Conservation (phyloP, 1,139 yeast genomes). For the Scheffersomyces segobiensis region DNA sequence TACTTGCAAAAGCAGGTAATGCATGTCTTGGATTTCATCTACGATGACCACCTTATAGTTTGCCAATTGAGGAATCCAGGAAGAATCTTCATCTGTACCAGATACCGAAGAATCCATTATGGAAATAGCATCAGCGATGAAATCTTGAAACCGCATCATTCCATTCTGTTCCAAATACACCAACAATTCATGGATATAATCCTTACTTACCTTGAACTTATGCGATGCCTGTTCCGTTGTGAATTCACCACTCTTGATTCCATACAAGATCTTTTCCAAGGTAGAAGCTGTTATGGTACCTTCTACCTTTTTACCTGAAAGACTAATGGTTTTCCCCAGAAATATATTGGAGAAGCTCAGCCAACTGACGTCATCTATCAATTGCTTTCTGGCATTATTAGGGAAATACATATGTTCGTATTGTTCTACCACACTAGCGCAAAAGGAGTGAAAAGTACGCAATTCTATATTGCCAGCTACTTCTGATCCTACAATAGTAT, state of each 20-base stretch:
- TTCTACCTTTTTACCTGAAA: conserved; percentile 23
- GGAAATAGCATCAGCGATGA: conserved; percentile 30
- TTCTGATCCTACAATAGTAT: conserved; percentile 30
- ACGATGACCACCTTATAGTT: conserved; percentile 48
- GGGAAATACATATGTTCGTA: conserved; percentile 26
- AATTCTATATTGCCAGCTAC: conserved; percentile 38
- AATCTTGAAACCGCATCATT: conserved; percentile 37
- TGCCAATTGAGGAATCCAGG: conserved; percentile 23
- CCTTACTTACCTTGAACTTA: conserved; percentile 21
- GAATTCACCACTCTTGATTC: conserved; percentile 31
- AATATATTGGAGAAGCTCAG: conserved; percentile 37
- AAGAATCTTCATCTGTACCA: not conserved
- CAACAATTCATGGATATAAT: conserved; percentile 17
- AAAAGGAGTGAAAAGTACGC: conserved; percentile 66
- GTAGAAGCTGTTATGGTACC: conserved; percentile 27
- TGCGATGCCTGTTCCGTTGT: conserved; percentile 24
- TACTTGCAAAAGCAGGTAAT: conserved; percentile 49
- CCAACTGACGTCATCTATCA: conserved; percentile 59
- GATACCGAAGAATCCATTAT: conserved; percentile 21
- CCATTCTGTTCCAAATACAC: conserved; percentile 26
- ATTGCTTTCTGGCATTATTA: conserved; percentile 25
- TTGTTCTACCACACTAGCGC: conserved; percentile 48
- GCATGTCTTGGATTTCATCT: conserved; percentile 79
- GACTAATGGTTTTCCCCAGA: conserved; percentile 24
- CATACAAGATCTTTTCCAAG: conserved; percentile 33